A percentile compares a stretch with the other conserved stretches of the same genome.
phyloP scores from a whole-genome alignment of 2,329 filamentous ascomycete genomes.

The Fusarium veterinarium region DNA sequence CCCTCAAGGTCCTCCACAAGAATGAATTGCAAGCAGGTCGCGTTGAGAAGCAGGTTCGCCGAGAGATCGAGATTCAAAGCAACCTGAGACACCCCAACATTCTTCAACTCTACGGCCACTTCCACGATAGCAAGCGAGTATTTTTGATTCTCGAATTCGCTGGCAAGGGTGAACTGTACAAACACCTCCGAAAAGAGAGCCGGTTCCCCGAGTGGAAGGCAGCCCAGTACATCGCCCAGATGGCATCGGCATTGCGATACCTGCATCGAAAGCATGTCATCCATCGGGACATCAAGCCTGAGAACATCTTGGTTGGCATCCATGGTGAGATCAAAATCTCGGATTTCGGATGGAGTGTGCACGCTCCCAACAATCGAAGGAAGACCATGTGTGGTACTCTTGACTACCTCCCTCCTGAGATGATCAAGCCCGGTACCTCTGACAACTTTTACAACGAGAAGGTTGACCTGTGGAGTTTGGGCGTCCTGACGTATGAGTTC shows the following conservation, averaged over 20 bases:
- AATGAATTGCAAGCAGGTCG: slow-evolving; percentile 78
- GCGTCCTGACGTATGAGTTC: slow-evolving; percentile 96
- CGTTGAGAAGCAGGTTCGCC: slow-evolving; percentile 86
- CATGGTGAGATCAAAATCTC: slow-evolving; percentile 99
- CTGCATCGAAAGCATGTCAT: slow-evolving; percentile 98
- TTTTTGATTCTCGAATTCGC: slow-evolving; percentile 90
- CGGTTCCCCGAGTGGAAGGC: slow-evolving; percentile 88
- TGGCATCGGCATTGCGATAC: slow-evolving; percentile 87
- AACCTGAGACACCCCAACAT: slow-evolving; percentile 89
- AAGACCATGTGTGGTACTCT: slow-evolving; percentile 97
- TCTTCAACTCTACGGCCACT: slow-evolving; percentile 83
- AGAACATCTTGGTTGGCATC: slow-evolving; percentile 95
- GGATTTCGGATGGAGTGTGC: slow-evolving; percentile 98
- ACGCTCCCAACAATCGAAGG: slow-evolving; percentile 92
- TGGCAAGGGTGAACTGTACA: slow-evolving; percentile 87
- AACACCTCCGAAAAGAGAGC: slow-evolving; percentile 81
- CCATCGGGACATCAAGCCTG: slow-evolving; percentile 96
- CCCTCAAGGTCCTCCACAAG: slow-evolving; percentile 88
- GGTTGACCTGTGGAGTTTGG: slow-evolving; percentile 95
- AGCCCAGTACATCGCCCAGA: slow-evolving; percentile 87
- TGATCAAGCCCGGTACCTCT: slow-evolving; percentile 83
- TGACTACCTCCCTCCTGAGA: slow-evolving; percentile 97
- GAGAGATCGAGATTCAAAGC: slow-evolving; percentile 90
- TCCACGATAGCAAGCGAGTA: slow-evolving; percentile 88
- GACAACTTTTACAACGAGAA: slow-evolving; percentile 96